Base-by-base conservation (phyloP, 1,284 basidiomycete species). In the Mycena citricolor region DNA sequence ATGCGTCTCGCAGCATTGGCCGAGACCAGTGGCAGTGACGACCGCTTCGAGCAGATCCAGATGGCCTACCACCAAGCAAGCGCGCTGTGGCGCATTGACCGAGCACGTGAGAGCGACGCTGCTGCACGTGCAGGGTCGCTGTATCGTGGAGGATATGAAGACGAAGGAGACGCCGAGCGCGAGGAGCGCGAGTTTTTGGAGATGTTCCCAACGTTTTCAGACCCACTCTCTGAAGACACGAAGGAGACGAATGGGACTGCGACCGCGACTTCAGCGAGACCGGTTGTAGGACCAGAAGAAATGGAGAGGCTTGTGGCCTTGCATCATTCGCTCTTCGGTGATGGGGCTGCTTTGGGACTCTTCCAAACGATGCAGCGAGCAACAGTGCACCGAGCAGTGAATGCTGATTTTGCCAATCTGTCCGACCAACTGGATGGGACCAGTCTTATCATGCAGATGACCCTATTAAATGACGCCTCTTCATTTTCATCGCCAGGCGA, bases 161-260 rank as follows among this genome's bases (percentile, higher is more conserved):
- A 76, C 20, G 65, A 77, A 8, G 77, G 76, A 10, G 94, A 94
- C 50, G 80, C 80, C 8, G 87, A 90, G 54, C 59, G 76, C 26
- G 89, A 95, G 58, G 89, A 89, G 61, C 72, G 75, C 49, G 94
- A 97, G 58, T 91, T 97, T 61, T 67, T 80, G 19, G 66, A 76
- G 3, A 64, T 97, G 34, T 97, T 98, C 65, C 93, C 94, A 2
- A 80, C 83, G 16, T 97, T 86, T 58, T 86, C 85, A 32, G 77
- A 86, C 42, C 74, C 75, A 19, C 64, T 86, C 10, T 67, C 73
- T 17, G 52, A 57, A 14, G 57, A 61, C 19, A 5, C 42, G 17
- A 29, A 41, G 12, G 25, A 50, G 49, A 17, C 10, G 31, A 41
- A 30, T 13, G 46, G 42, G 16, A 34, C 50, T 29, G 33, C 21